phyloP scores from a whole-genome alignment of 306 rosid genomes.

The Pyrus bretschneideri region DNA sequence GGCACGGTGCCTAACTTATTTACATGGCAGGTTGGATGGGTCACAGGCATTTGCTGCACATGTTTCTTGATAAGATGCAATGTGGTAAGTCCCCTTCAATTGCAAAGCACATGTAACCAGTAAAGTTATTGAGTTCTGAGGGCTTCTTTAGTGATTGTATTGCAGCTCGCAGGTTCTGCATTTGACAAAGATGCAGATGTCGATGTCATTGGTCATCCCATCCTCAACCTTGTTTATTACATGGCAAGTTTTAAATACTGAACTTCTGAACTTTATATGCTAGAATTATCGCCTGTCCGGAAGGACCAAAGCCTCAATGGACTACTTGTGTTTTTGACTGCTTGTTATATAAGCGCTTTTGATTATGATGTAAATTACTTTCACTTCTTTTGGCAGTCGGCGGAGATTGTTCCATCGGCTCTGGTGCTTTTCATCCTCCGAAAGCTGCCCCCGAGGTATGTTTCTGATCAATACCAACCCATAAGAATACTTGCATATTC shows the following conservation, averaged over 20 bases:
- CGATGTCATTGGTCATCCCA: slow-evolving; percentile 56
- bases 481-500: slow-evolving; percentile 14
- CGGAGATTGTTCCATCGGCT: slow-evolving; percentile 68
- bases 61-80: slow-evolving; percentile 72
- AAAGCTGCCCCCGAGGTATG: slow-evolving; percentile 63
- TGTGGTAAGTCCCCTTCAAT: slow-evolving; percentile 46
- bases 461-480: slow-evolving; percentile 72
- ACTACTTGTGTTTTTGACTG: neutral
- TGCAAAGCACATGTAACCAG: neutral
- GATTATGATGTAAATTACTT: neutral
- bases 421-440: slow-evolving; percentile 65
- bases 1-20: neutral
- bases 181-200: slow-evolving; percentile 36
- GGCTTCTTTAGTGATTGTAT: slow-evolving; percentile 11
- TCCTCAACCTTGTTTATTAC: slow-evolving; percentile 57
- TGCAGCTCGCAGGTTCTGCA: slow-evolving; percentile 59
- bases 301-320: neutral
- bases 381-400: slow-evolving; percentile 35
- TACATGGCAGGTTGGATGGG: slow-evolving; percentile 60
- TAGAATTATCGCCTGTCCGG: neutral
- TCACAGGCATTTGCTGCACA: slow-evolving; percentile 61
- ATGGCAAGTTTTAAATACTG: slow-evolving; percentile 38
- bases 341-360: neutral
- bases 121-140: neutral
- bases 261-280: neutral